phyloP scores from a whole-genome alignment of 345 rosid genomes.

The Eucalyptus tenuipes region DNA sequence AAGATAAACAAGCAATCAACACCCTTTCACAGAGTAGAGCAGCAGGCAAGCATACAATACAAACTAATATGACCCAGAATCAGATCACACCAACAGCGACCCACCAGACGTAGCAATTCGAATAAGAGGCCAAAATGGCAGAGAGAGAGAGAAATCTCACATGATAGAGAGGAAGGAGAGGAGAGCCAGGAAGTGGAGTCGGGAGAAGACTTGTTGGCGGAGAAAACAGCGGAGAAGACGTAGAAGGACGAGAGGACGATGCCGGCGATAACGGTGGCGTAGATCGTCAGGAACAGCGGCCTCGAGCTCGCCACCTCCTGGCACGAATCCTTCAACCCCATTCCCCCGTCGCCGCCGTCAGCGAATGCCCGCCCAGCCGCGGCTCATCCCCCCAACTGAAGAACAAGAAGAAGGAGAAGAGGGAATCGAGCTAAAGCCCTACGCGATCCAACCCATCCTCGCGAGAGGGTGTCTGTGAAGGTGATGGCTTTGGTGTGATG shows the following conservation, averaged over 20 bases:
- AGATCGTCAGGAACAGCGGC: conserved; percentile 80
- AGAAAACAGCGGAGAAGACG: conserved; percentile 79
- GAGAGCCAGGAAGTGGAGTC: conserved; percentile 48
- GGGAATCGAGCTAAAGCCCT: neutral
- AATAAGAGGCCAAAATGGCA: neutral
- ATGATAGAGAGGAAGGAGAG: conserved; percentile 22
- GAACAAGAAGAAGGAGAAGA: neutral
- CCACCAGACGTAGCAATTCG: neutral
- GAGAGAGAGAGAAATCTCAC: conserved; percentile 1
- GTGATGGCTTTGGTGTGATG: neutral
- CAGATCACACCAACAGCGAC: neutral
- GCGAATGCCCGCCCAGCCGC: neutral
- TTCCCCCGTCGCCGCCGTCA: neutral
- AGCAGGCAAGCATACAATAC: neutral
- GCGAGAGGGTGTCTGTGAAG: neutral
- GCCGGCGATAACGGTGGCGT: conserved; percentile 69
- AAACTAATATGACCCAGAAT: neutral
- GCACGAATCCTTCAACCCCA: conserved; percentile 58
- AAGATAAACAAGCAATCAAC: neutral
- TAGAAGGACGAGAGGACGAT: conserved; percentile 63
- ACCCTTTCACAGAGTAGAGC: neutral
- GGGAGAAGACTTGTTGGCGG: conserved; percentile 33
- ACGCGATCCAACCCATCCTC: neutral
- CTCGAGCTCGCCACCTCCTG: conserved; percentile 54
- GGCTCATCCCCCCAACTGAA: neutral